A percentile compares a stretch with the other conserved stretches of the same genome.
Evolutionary conservation across 768 basidiomycete genomes (phyloP).

Genomic region (Serendipita indica): DNA sequence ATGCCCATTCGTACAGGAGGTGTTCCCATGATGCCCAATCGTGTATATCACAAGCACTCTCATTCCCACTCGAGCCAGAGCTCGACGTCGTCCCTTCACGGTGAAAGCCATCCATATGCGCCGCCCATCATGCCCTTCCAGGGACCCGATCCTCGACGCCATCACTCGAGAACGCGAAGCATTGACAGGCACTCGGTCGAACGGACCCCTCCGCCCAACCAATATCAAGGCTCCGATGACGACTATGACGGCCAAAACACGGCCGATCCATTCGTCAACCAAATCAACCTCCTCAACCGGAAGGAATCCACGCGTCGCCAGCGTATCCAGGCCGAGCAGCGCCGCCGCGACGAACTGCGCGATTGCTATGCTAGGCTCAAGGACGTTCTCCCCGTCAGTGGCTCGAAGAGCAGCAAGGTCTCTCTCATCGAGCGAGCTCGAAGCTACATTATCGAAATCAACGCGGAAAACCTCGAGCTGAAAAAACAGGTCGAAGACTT

Average conservation of each 20-base stretch:
- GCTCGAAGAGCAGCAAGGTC: constrained; percentile 85
- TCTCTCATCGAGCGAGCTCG: constrained; percentile 75
- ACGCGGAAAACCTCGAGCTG: constrained; percentile 57
- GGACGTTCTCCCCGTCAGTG: constrained; percentile 72
- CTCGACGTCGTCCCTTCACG: constrained; percentile 8
- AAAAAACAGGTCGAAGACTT: constrained; percentile 48
- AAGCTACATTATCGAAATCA: constrained; percentile 50
- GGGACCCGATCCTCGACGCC: not conserved
- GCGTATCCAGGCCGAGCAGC: constrained; percentile 80
- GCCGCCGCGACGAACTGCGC: constrained; percentile 73
- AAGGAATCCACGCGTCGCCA: constrained; percentile 76
- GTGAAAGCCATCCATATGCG: not conserved
- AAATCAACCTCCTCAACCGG: constrained; percentile 59
- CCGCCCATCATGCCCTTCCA: not conserved
- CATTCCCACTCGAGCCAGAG: constrained; percentile 41
- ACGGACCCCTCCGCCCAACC: not conserved
- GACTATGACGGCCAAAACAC: constrained; percentile 32
- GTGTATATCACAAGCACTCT: constrained; percentile 36
- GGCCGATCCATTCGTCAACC: constrained; percentile 28
- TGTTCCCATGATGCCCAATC: constrained; percentile 19
- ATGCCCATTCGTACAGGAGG: not conserved
- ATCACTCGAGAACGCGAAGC: not conserved
- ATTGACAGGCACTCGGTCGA: not conserved
- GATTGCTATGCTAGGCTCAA: constrained; percentile 83
- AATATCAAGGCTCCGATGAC: constrained; percentile 54